A percentile compares a stretch with the other conserved stretches of the same genome.
Evolutionary conservation across 306 rosid species (phyloP).

Genomic region (Quercus variabilis): DNA sequence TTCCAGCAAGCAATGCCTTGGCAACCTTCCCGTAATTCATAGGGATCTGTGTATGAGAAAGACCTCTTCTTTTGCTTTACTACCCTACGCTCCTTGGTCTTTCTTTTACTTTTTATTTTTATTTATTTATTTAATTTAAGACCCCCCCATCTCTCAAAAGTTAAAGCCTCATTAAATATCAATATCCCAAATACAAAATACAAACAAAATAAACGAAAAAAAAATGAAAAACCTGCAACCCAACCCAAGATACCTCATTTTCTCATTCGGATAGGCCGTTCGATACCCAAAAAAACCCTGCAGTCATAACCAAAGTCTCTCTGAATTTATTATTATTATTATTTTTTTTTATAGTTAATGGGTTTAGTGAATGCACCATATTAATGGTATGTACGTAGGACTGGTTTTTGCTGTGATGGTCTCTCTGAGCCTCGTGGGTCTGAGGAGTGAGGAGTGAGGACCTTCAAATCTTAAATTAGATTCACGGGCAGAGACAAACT

Average conservation of each 20-base stretch:
- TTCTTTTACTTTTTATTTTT: conserved; percentile 33
- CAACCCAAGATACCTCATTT: conserved; percentile 19
- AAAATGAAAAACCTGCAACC: conserved; percentile 1
- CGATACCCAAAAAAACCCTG: conserved; percentile 9
- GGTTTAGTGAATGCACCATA: conserved; percentile 24
- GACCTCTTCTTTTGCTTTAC: conserved; percentile 62
- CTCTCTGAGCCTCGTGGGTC: background rate
- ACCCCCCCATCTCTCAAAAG: background rate
- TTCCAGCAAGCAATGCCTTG: conserved; percentile 54
- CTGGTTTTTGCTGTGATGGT: conserved; percentile 26
- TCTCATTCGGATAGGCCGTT: conserved; percentile 18
- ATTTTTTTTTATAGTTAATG: conserved; percentile 20
- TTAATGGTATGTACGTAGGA: conserved; percentile 25
- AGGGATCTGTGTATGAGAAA: conserved; percentile 89
- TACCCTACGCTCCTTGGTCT: conserved; percentile 30
- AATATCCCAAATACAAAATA: background rate
- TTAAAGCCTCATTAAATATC: conserved; percentile 6
- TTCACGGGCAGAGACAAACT: conserved; percentile 57
- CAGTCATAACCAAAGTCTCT: background rate
- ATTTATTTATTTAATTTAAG: background rate
- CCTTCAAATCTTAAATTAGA: conserved; percentile 28
- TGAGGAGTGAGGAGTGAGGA: background rate
- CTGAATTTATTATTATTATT: background rate
- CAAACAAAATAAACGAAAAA: background rate
- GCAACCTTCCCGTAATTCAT: conserved; percentile 55